Evolutionary conservation across 2,329 filamentous ascomycete species (phyloP).

Genomic region (Fusarium clavum): DNA sequence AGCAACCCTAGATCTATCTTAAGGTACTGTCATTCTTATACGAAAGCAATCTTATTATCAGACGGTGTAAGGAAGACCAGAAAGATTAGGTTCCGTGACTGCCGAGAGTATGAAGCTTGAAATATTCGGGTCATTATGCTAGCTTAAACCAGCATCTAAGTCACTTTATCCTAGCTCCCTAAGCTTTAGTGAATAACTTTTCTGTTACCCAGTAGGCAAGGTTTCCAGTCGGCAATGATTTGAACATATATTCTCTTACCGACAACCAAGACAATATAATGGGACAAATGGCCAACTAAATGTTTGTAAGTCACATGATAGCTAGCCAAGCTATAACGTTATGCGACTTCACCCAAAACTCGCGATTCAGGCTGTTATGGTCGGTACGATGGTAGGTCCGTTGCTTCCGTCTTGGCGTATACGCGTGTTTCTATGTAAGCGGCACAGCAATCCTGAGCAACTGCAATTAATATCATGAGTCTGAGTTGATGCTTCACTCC

Average conservation of each 20-base stretch:
- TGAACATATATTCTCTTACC: no score
- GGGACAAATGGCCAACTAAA: neutral
- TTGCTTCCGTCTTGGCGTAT: neutral
- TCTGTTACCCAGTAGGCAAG: no score
- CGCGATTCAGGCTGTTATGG: neutral
- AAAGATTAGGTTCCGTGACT: neutral
- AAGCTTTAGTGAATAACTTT: no score
- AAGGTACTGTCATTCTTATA: neutral
- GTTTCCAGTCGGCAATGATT: no score
- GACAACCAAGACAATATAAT: no score
- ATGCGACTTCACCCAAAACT: conserved; percentile 12
- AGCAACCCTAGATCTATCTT: neutral
- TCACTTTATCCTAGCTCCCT: no score
- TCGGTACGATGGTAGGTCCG: neutral
- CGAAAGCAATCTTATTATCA: neutral
- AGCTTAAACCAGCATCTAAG: neutral
- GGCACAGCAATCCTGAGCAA: conserved; percentile 2
- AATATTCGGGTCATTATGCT: neutral
- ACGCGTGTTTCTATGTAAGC: neutral
- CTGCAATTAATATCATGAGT: neutral
- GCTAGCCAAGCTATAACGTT: neutral
- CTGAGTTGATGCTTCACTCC: neutral
- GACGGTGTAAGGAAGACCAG: rapidly evolving
- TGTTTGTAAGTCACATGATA: neutral
- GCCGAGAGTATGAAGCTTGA: neutral